Conservation (phyloP, 306 rosid genomes). For the Chamaecrista fasciculata region DNA sequence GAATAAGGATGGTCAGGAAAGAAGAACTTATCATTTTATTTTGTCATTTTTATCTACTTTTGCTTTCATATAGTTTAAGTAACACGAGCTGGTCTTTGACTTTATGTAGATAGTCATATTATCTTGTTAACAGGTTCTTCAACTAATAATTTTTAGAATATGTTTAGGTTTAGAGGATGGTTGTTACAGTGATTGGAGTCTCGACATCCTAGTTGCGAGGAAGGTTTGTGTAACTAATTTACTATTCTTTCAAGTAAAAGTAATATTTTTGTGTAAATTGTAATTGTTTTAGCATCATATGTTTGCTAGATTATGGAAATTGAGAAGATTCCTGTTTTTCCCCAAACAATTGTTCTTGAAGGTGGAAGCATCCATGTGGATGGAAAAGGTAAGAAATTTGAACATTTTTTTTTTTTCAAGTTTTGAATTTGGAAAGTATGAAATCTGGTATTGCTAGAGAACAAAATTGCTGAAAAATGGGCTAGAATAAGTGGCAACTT, state of each 20-base stretch:
- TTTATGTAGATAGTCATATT: neutral
- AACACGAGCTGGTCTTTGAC: neutral
- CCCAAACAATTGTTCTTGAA: slow-evolving; percentile 71
- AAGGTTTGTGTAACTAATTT: slow-evolving; percentile 50
- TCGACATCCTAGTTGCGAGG: slow-evolving; percentile 58
- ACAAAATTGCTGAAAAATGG: neutral
- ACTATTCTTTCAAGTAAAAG: neutral
- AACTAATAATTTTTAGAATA: slow-evolving; percentile 19
- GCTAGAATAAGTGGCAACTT: neutral
- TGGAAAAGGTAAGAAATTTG: slow-evolving; percentile 73
- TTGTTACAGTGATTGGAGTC: slow-evolving; percentile 81
- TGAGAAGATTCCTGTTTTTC: slow-evolving; percentile 75
- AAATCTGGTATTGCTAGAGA: neutral
- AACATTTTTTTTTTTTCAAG: neutral
- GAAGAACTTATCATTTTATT: neutral
- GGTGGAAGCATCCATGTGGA: slow-evolving; percentile 99
- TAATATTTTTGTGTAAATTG: neutral
- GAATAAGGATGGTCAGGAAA: slow-evolving; percentile 2
- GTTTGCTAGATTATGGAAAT: slow-evolving; percentile 61
- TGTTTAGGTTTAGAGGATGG: slow-evolving; percentile 68
- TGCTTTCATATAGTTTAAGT: neutral
- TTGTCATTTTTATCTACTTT: neutral
- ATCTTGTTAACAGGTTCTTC: neutral
- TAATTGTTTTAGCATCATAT: slow-evolving; percentile 20
- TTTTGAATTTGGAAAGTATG: neutral